A percentile compares a stretch with the other conserved stretches of the same genome.
phyloP scores from a whole-genome alignment of 768 basidiomycete species.

The Phylloporus arenicola region DNA sequence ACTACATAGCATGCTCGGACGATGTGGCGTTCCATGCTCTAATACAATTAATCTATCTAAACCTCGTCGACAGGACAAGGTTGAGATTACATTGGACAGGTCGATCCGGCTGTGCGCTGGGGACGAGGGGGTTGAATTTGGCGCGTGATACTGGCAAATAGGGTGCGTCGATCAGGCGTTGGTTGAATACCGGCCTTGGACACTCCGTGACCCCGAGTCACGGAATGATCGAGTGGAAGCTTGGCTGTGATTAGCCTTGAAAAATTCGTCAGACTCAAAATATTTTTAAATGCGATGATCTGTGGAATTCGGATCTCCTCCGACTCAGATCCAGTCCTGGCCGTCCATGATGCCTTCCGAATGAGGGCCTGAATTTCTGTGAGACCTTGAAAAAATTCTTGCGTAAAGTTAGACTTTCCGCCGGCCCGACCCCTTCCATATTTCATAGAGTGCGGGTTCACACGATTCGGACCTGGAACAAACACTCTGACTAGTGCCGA shows the following conservation, averaged over 20 bases:
- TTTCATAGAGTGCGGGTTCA: not conserved
- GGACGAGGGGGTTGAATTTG: not conserved
- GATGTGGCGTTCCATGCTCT: not conserved
- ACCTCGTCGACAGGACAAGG: not conserved
- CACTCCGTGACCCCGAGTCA: not conserved
- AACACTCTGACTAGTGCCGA: not conserved
- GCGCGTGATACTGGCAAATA: not conserved
- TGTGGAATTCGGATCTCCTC: not conserved
- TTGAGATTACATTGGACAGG: not conserved
- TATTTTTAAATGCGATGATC: too few species aligned
- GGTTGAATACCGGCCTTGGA: too few species aligned
- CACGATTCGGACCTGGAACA: not conserved
- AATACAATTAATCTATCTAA: not conserved
- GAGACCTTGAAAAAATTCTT: not conserved
- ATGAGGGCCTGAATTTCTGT: not conserved
- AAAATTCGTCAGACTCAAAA: not conserved
- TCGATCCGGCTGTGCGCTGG: not conserved
- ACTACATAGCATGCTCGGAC: not conserved
- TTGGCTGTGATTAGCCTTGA: not conserved
- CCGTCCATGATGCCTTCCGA: not conserved
- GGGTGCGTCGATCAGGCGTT: not conserved
- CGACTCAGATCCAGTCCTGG: not conserved
- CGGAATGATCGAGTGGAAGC: not conserved
- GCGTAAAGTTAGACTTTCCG: not conserved
- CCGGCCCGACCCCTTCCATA: not conserved